phyloP scores from a whole-genome alignment of 768 basidiomycete genomes.

The Kwoniella europaea region DNA sequence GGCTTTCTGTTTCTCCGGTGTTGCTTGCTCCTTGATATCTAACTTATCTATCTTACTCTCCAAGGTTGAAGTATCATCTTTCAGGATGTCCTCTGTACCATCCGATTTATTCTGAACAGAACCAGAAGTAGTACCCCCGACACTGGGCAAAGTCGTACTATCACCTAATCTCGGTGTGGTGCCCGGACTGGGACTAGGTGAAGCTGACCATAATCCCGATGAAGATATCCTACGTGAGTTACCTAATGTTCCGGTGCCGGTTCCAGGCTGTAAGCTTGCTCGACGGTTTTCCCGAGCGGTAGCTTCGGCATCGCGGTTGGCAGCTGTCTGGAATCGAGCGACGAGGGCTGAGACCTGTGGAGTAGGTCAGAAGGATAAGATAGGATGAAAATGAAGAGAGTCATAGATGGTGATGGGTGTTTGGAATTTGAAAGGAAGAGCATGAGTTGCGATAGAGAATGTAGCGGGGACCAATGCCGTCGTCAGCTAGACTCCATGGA shows the following conservation, averaged over 20 bases:
- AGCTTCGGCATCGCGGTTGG: constrained; percentile 37
- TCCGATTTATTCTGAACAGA: neutral
- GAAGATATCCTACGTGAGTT: constrained; percentile 18
- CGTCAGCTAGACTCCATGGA: too few relatives aligned
- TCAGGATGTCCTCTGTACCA: neutral
- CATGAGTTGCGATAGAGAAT: neutral
- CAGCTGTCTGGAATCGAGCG: constrained; percentile 50
- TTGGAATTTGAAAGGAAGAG: neutral
- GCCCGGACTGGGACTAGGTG: constrained; percentile 17
- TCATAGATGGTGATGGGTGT: neutral
- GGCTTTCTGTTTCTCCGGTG: neutral
- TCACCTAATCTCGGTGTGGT: constrained; percentile 7
- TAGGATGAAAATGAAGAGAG: too few relatives aligned
- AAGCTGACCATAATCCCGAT: neutral
- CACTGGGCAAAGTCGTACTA: neutral
- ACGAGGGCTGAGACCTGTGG: constrained; percentile 47
- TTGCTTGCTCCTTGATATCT: neutral
- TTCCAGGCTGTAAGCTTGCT: constrained; percentile 12
- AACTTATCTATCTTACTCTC: constrained; percentile 7
- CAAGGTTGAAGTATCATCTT: neutral
- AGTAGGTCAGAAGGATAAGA: neutral
- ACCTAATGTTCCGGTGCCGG: neutral
- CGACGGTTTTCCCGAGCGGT: constrained; percentile 22
- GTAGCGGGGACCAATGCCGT: too few relatives aligned
- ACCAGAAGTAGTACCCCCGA: neutral